Evolutionary conservation across 2,329 filamentous ascomycete genomes (phyloP), one percentile per base, ranked within the genome.

Genomic region (Xylariales sp.): DNA sequence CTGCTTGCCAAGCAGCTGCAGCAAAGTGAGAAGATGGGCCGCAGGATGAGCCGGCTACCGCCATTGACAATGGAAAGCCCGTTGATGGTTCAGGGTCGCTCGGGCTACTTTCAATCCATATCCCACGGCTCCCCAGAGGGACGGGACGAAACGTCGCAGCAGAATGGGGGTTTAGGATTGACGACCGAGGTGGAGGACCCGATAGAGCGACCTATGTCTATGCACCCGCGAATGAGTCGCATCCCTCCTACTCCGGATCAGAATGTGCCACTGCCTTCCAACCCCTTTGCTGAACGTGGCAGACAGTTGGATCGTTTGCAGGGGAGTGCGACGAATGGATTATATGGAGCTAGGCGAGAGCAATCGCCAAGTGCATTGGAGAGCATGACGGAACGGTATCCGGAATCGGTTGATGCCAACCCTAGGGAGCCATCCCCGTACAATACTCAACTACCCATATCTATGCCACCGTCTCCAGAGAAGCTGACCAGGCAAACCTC

Each of bases 1-100:
- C 69, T 94, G 53, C 76, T 98, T 38, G 89, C 89, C 28, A 86
- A 81, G 65, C 86, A 95, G 64, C 79, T 98, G 46, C 84, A 95
- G 61, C 84, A 93, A 52, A 83, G 79, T 49, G 77, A 80, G 56
- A 82, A 78, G 57, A 77, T 78, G 47, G 89, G 87, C 37, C 80
- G 82, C 50, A 80, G 90, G 44, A 78, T 96, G 65, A 96, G 90
- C 65, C 79, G 91, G 31, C 69, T 97, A 31, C 88, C 90, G 3
- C 88, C 89, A 5, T 71, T 90, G 45, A 88, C 87, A 15, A 84
- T 88, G 27, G 84, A 86, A 46, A 88, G 88, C 54, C 89, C 91
- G 40, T 72, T 96, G 44, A 66, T 88, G 64, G 59, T 79, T 18
- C 84, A 86, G 57, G 82, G 80, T 50, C 79, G 88, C 48, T 86